Percentiles rank a stretch among this genome's conserved stretches.
Conservation (phyloP, 192 early-diverging fungal genomes). For the Chytriomyces hyalinus region DNA sequence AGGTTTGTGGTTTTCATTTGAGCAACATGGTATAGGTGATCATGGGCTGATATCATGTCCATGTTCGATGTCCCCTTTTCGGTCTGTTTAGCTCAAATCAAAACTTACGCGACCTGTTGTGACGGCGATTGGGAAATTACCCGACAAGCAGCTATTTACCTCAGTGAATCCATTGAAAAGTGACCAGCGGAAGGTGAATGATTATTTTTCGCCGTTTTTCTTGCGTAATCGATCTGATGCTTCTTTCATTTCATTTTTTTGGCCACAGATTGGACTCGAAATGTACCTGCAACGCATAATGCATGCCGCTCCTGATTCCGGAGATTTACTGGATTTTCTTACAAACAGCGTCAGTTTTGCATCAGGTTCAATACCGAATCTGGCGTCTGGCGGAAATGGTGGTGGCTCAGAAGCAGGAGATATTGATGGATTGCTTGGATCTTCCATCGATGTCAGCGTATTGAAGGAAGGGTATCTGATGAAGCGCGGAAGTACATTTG, state of each 20-base stretch:
- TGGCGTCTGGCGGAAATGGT: neutral
- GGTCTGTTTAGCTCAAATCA: constrained; percentile 39
- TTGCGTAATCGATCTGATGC: constrained; percentile 5
- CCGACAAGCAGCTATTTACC: constrained; percentile 84
- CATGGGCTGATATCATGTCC: constrained; percentile 33
- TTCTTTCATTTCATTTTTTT: neutral
- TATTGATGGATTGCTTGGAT: constrained; percentile 20
- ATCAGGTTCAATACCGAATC: neutral
- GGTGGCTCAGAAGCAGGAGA: neutral
- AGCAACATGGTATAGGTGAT: neutral
- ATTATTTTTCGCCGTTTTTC: neutral
- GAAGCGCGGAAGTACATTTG: constrained; percentile 96
- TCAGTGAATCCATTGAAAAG: constrained; percentile 82
- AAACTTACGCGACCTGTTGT: constrained; percentile 41
- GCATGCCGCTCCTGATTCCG: constrained; percentile 55
- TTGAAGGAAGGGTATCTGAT: constrained; percentile 87
- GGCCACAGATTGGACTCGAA: constrained; percentile 68
- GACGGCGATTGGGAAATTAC: constrained; percentile 74
- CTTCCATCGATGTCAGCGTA: neutral
- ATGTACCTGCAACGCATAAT: constrained; percentile 80
- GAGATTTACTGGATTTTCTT: constrained; percentile 69
- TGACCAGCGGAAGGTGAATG: constrained; percentile 77
- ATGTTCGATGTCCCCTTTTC: constrained; percentile 14
- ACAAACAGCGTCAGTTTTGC: constrained; percentile 63
- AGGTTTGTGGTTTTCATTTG: constrained; percentile 54